A percentile compares a stretch with the other conserved stretches of the same genome.
phyloP scores from a whole-genome alignment of 2,329 filamentous ascomycete genomes.

The Paecilomyces formosus region DNA sequence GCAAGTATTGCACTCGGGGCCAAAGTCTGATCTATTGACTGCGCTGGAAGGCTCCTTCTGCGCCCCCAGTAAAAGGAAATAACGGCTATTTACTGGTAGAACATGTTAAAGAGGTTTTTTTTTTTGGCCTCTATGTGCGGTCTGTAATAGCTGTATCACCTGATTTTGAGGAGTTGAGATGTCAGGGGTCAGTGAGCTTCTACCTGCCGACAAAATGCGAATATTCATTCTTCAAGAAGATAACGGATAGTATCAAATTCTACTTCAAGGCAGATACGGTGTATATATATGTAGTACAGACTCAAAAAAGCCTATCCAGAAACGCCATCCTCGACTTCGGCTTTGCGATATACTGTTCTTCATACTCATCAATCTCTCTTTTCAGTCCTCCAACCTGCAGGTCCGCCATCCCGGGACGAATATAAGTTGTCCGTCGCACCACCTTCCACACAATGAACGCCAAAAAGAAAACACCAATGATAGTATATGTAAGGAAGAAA shows the following conservation, averaged over 20 bases:
- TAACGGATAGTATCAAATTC: too few relatives aligned
- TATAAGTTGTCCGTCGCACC: neutral
- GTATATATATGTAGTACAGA: neutral
- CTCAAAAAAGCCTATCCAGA: neutral
- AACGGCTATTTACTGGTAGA: neutral
- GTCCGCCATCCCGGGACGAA: neutral
- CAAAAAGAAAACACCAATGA: conserved; percentile 57
- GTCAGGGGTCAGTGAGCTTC: neutral
- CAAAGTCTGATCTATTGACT: neutral
- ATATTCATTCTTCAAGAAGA: too few relatives aligned
- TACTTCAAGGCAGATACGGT: too few relatives aligned
- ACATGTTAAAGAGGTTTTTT: neutral
- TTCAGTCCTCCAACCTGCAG: neutral
- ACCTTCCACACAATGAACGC: conserved; percentile 45
- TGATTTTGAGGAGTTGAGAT: neutral
- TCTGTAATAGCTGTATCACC: neutral
- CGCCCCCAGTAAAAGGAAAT: neutral
- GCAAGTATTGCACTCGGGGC: neutral
- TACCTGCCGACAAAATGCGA: neutral
- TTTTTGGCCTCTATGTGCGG: neutral
- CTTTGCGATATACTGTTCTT: neutral
- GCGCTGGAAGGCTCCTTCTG: neutral
- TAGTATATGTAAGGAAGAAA: conserved; percentile 65
- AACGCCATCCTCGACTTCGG: neutral
- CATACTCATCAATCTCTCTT: neutral